These are phyloP conservation scores for Trichoderma asperelloides DNA, from an alignment of 495 filamentous ascomycete genomes.

Conservation along the genomic window DNA sequence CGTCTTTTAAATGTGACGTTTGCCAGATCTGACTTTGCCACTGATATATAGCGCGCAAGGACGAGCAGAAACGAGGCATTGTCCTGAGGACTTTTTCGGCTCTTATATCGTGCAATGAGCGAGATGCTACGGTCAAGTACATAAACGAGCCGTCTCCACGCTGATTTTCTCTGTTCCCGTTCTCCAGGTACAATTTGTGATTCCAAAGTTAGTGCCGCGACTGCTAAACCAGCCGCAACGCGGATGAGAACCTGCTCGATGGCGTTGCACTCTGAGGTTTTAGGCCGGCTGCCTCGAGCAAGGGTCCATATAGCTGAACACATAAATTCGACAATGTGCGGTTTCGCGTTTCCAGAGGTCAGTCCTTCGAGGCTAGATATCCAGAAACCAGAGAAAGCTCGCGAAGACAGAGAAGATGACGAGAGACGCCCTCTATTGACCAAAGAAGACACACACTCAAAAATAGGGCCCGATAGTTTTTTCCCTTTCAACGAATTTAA, in stretches of 20 bases:
- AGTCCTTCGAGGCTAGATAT: background rate
- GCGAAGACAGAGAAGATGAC: background rate
- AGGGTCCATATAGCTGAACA: slow-evolving; percentile 1
- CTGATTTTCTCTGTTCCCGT: background rate
- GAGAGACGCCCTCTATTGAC: background rate
- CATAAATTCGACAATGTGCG: background rate
- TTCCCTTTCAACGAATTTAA: background rate
- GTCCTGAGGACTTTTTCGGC: background rate
- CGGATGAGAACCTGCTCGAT: background rate
- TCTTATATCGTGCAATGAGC: background rate
- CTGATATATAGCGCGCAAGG: background rate
- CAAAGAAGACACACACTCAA: slow-evolving; percentile 1
- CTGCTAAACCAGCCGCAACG: background rate
- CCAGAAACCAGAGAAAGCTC: slow-evolving; percentile 2
- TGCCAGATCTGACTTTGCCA: background rate
- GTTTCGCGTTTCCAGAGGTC: background rate
- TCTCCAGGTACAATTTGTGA: background rate
- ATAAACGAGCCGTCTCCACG: background rate
- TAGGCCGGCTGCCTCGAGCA: background rate
- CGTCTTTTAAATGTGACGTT: background rate
- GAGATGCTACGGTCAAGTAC: background rate
- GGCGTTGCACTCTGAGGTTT: background rate
- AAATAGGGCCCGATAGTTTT: background rate
- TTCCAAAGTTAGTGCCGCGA: background rate
- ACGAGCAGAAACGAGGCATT: background rate